These are phyloP conservation scores for Vicia faba DNA, from an alignment of 306 rosid species.

Conservation along the genomic window DNA sequence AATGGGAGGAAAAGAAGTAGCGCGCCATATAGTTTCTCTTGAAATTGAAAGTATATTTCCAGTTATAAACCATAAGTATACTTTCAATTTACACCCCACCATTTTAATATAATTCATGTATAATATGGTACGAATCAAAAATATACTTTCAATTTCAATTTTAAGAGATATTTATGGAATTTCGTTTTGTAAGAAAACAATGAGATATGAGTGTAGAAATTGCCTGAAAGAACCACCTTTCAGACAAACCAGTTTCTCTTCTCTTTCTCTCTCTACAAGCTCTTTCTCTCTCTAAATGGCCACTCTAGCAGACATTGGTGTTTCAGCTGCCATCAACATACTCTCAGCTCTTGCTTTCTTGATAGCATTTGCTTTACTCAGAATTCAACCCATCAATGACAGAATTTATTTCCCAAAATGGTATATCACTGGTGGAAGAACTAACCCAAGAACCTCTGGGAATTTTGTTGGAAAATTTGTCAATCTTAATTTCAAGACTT, in stretches of 20 bases:
- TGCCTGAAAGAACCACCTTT: no score
- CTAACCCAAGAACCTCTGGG: conserved; percentile 63
- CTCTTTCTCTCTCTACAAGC: conserved; percentile 9
- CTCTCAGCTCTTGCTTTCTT: conserved; percentile 73
- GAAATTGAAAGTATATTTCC: no score
- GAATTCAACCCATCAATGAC: conserved; percentile 91
- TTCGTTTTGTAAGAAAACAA: no score
- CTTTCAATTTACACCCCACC: no score
- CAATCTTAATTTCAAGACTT: conserved; percentile 77
- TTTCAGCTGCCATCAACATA: conserved; percentile 81
- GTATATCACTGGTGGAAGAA: conserved; percentile 73
- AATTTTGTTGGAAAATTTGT: conserved; percentile 83
- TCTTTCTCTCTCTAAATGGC: conserved; percentile 58
- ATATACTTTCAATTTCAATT: no score
- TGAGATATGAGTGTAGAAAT: no score
- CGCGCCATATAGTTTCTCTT: no score
- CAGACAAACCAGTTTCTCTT: conserved; percentile 39
- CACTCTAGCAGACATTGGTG: conserved; percentile 80
- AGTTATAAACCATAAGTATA: no score
- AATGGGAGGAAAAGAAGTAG: no score
- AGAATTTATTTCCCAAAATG: conserved; percentile 92
- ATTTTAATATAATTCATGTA: no score
- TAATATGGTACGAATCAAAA: no score
- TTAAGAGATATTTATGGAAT: no score
- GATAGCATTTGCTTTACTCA: conserved; percentile 83